Conservation (phyloP, 225 moss, liverwort and hornwort genomes). For the Pleurozium schreberi region DNA sequence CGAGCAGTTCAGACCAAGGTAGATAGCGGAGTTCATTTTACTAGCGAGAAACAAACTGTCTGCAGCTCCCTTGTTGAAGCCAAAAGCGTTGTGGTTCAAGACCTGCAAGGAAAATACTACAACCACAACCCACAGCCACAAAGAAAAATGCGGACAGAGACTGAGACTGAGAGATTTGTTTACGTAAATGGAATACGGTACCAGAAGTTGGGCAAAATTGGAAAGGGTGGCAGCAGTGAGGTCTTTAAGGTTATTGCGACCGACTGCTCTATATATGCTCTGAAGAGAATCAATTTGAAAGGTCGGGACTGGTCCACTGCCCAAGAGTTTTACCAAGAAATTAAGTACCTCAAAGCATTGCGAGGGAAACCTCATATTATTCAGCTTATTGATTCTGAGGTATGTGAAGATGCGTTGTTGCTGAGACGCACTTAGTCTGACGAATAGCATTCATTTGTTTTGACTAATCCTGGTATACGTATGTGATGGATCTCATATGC, state of each 20-base stretch:
- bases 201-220: constrained; percentile 82
- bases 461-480: neutral
- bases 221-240: constrained; percentile 97
- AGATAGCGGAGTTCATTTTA: neutral
- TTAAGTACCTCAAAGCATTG: constrained; percentile 75
- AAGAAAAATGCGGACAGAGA: constrained; percentile 27
- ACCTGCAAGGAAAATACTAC: neutral
- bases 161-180: constrained; percentile 65
- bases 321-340: constrained; percentile 84
- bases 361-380: constrained; percentile 85
- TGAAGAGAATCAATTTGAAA: constrained; percentile 79
- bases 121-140: constrained; percentile 8
- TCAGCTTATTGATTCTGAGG: constrained; percentile 82
- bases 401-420: neutral
- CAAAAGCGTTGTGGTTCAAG: neutral
- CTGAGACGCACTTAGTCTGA: neutral
- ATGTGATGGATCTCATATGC: neutral
- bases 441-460: neutral
- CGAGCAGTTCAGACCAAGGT: constrained; percentile 12
- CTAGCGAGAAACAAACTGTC: neutral
- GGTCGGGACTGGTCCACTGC: constrained; percentile 75
- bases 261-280: constrained; percentile 80
- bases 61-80: neutral
- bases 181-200: constrained; percentile 69
- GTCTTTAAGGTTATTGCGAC: constrained; percentile 91